phyloP scores from a whole-genome alignment of 108 stramenopile species.

The Conticribra guillardii region DNA sequence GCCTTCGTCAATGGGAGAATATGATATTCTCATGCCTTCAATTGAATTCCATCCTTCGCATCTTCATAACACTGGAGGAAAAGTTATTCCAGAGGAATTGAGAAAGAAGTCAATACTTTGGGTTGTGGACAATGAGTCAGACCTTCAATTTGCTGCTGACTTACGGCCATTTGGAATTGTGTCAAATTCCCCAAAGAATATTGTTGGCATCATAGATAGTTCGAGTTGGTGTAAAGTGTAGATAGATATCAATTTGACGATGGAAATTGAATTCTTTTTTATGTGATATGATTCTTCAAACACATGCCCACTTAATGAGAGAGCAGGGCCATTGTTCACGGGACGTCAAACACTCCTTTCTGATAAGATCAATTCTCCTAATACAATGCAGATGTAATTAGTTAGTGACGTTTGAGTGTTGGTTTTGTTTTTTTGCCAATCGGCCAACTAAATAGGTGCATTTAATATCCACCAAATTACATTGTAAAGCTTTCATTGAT shows the following conservation, averaged over 20 bases:
- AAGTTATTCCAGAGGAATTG: not conserved
- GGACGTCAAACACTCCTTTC: too few relatives aligned
- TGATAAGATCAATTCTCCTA: too few relatives aligned
- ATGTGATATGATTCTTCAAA: too few relatives aligned
- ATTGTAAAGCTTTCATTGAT: too few relatives aligned
- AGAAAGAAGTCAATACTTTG: constrained; percentile 21
- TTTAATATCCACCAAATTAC: too few relatives aligned
- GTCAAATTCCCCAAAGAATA: constrained; percentile 7
- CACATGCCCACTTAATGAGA: too few relatives aligned
- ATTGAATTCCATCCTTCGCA: constrained; percentile 33
- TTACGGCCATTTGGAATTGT: constrained; percentile 22
- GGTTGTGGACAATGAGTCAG: constrained; percentile 25
- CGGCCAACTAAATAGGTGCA: too few relatives aligned
- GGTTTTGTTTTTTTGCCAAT: too few relatives aligned
- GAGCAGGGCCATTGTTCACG: too few relatives aligned
- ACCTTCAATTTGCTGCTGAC: constrained; percentile 14
- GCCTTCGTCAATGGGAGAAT: not conserved
- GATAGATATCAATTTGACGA: too few relatives aligned
- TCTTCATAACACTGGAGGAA: not conserved
- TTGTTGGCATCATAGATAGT: constrained; percentile 4
- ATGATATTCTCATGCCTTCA: constrained; percentile 24
- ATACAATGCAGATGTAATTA: too few relatives aligned
- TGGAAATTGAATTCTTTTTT: not conserved
- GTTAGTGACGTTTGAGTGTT: too few relatives aligned
- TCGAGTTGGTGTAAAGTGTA: constrained; percentile 5